These are phyloP conservation scores for Saprolegnia parasitica DNA, from an alignment of 352 stramenopile genomes.

Conservation along the genomic window DNA sequence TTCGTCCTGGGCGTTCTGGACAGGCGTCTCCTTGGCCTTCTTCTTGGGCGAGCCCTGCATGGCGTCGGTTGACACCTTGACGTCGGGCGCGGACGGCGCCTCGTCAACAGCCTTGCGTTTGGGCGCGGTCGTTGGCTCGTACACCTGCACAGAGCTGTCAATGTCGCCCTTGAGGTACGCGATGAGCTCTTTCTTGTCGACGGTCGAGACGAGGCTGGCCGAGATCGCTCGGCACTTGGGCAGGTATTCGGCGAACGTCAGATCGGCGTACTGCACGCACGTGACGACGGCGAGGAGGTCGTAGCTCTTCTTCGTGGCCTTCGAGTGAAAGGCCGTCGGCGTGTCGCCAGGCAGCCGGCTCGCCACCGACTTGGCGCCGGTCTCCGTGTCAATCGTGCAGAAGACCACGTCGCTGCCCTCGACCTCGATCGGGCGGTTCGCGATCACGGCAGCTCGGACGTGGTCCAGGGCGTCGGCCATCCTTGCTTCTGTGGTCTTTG, in stretches of 20 bases:
- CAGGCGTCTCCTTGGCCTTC: conserved; percentile 40
- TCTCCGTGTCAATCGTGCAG: conserved; percentile 39
- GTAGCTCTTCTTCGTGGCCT: conserved; percentile 78
- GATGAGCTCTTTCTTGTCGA: conserved; percentile 86
- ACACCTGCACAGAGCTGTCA: conserved; percentile 67
- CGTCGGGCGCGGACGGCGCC: conserved; percentile 11
- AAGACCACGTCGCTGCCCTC: conserved; percentile 63
- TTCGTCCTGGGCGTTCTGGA: conserved; percentile 32
- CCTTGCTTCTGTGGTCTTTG: not conserved
- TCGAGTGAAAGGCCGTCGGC: conserved; percentile 73
- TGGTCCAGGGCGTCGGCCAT: conserved; percentile 18
- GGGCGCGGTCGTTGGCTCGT: conserved; percentile 23
- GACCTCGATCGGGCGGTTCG: conserved; percentile 35
- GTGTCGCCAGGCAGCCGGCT: conserved; percentile 55
- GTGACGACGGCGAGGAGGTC: conserved; percentile 75
- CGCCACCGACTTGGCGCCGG: conserved; percentile 35
- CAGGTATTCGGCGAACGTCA: conserved; percentile 82
- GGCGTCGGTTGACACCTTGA: conserved; percentile 29
- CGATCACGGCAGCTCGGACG: conserved; percentile 27
- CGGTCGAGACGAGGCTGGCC: conserved; percentile 72
- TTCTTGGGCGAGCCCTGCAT: conserved; percentile 37
- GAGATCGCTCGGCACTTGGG: conserved; percentile 76
- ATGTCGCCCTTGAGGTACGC: conserved; percentile 82
- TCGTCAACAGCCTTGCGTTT: conserved; percentile 27
- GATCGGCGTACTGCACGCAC: conserved; percentile 65